Percentiles rank a stretch among this genome's conserved stretches.
phyloP scores from a whole-genome alignment of 441 rosid species.

The Pelargonium citronellum region DNA sequence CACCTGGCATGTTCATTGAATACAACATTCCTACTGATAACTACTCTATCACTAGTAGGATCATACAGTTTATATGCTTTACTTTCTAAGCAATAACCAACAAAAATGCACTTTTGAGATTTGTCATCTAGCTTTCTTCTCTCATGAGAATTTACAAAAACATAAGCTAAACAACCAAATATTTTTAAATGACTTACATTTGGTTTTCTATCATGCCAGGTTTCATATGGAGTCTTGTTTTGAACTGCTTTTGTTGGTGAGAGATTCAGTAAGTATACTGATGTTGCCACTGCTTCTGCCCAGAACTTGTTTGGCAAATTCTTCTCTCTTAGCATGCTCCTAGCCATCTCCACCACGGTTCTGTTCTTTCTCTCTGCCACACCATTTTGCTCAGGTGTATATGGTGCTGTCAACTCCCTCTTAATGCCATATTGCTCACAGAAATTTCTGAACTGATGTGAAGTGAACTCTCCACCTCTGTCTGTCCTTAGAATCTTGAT shows the following conservation, averaged over 20 bases:
- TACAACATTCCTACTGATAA: neutral
- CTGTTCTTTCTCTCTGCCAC: neutral
- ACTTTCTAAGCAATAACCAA: neutral
- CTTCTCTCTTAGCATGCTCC: neutral
- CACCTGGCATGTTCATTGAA: neutral
- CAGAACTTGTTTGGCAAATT: neutral
- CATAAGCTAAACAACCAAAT: slow-evolving; percentile 12
- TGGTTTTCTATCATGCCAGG: slow-evolving; percentile 7
- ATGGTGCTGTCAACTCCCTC: neutral
- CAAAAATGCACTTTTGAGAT: neutral
- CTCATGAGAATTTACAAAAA: neutral
- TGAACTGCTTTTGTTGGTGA: neutral
- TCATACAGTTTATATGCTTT: neutral
- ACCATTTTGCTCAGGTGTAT: neutral
- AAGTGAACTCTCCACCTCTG: neutral
- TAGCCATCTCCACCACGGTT: neutral
- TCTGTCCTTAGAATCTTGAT: neutral
- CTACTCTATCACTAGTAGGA: neutral
- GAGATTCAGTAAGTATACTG: neutral
- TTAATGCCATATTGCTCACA: neutral
- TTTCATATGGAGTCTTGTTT: slow-evolving; percentile 8
- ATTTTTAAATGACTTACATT: slow-evolving; percentile 4
- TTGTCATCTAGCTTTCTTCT: neutral
- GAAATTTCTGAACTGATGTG: neutral
- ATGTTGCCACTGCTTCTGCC: neutral